Conservation (phyloP, 2,329 filamentous ascomycete species). For the Arthrobotrys conoides region DNA sequence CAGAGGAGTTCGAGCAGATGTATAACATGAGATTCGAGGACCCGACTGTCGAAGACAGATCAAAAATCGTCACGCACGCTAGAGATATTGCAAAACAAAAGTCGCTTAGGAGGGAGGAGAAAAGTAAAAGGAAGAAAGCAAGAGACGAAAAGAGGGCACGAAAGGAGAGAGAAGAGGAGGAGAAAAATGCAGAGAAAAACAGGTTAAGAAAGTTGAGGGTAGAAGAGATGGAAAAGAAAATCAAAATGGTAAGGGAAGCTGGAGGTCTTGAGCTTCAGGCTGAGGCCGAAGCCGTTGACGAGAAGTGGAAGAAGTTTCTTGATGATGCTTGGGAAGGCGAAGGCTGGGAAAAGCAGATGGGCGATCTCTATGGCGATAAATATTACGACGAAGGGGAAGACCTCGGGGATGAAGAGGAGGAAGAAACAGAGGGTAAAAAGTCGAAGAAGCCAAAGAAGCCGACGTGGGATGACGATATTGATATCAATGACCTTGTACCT, state of each 20-base stretch:
- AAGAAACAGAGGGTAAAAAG: conserved; percentile 71
- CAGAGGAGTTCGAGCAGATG: conserved; percentile 87
- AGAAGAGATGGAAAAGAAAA: conserved; percentile 88
- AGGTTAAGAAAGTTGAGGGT: conserved; percentile 88
- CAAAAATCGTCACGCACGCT: conserved; percentile 85
- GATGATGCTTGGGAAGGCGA: conserved; percentile 87
- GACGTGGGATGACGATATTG: conserved; percentile 96
- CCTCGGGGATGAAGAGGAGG: conserved; percentile 72
- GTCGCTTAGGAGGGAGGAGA: conserved; percentile 87
- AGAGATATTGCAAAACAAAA: conserved; percentile 81
- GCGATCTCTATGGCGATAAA: conserved; percentile 85
- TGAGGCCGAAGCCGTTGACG: conserved; percentile 65
- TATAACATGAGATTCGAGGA: conserved; percentile 98
- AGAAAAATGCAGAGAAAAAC: conserved; percentile 84
- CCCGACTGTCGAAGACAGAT: conserved; percentile 70
- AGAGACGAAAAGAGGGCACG: conserved; percentile 83
- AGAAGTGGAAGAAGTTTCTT: conserved; percentile 87
- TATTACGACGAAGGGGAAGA: conserved; percentile 83
- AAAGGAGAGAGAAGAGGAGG: conserved; percentile 82
- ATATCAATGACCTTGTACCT: conserved; percentile 91
- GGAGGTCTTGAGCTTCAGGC: conserved; percentile 74
- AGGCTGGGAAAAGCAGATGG: conserved; percentile 92
- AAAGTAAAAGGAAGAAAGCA: conserved; percentile 81
- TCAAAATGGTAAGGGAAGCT: conserved; percentile 88
- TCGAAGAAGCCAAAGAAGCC: conserved; percentile 82